Conservation (phyloP, 495 filamentous ascomycete genomes). For the Penicillium psychrofluorescens region DNA sequence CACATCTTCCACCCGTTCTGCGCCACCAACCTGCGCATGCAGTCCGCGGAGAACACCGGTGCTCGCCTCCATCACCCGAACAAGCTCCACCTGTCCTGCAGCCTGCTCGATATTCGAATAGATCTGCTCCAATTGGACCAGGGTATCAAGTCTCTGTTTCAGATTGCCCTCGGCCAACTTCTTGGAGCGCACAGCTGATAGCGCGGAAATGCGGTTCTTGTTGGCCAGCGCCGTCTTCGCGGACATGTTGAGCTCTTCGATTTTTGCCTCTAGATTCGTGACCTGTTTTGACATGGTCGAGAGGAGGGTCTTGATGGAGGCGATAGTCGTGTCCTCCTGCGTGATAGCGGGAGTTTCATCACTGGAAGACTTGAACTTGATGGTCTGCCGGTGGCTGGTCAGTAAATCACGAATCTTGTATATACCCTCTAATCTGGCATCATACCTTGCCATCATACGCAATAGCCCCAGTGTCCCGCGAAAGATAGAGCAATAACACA, state of each 20-base stretch:
- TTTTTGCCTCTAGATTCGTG: conserved; percentile 47
- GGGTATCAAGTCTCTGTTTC: conserved; percentile 56
- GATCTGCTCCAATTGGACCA: conserved; percentile 77
- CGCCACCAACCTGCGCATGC: conserved; percentile 70
- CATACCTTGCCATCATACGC: conserved; percentile 57
- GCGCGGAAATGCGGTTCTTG: conserved; percentile 66
- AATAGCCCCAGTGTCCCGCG: conserved; percentile 57
- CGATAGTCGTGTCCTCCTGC: conserved; percentile 70
- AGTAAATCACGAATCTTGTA: conserved; percentile 10
- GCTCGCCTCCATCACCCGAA: conserved; percentile 73
- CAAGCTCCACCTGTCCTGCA: conserved; percentile 69
- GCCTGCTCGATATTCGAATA: conserved; percentile 78
- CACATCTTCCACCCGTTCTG: conserved; percentile 66
- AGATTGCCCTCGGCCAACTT: conserved; percentile 71
- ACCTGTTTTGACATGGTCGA: conserved; percentile 57
- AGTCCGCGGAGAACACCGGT: conserved; percentile 61
- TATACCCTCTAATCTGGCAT: conserved; percentile 3
- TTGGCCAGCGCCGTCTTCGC: conserved; percentile 61
- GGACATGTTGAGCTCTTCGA: conserved; percentile 38
- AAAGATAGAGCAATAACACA: conserved; percentile 63
- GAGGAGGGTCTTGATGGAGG: conserved; percentile 64
- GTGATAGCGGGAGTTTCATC: conserved; percentile 49
- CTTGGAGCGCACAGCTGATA: conserved; percentile 72
- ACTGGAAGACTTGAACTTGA: conserved; percentile 59
- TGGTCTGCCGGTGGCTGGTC: conserved; percentile 39